A percentile compares a stretch with the other conserved stretches of the same genome.
phyloP scores from a whole-genome alignment of 352 stramenopile genomes.

The Phytophthora ramorum region DNA sequence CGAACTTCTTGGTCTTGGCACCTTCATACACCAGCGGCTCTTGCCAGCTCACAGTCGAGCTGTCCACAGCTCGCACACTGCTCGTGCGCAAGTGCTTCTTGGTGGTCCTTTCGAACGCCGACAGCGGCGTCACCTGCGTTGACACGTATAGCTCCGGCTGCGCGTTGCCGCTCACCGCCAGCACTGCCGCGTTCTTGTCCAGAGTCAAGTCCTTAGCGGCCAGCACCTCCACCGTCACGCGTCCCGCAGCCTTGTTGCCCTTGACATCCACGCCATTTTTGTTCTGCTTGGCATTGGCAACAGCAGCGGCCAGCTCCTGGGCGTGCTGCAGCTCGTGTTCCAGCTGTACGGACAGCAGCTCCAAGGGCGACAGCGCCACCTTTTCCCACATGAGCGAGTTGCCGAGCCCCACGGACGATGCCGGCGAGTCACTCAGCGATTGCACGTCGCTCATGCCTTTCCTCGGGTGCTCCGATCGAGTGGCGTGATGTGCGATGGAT shows the following conservation, averaged over 20 bases:
- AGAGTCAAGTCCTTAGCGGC: constrained; percentile 43
- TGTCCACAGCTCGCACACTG: constrained; percentile 25
- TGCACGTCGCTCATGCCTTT: constrained; percentile 55
- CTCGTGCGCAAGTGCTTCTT: constrained; percentile 74
- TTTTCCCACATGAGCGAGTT: constrained; percentile 84
- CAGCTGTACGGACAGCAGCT: constrained; percentile 74
- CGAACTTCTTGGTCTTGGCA: constrained; percentile 70
- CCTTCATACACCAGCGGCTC: constrained; percentile 67
- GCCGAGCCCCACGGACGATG: constrained; percentile 50
- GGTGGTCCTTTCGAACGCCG: constrained; percentile 69
- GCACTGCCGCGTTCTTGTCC: constrained; percentile 35
- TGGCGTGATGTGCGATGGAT: constrained; percentile 33
- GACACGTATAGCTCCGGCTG: constrained; percentile 63
- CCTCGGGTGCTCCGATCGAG: constrained; percentile 8
- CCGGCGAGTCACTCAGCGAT: constrained; percentile 50
- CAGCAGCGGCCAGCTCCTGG: constrained; percentile 45
- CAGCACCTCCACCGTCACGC: constrained; percentile 61
- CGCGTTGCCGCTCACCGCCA: constrained; percentile 38
- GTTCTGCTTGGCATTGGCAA: constrained; percentile 56
- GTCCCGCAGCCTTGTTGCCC: constrained; percentile 65
- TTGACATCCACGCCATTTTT: constrained; percentile 80
- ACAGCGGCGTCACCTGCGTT: constrained; percentile 62
- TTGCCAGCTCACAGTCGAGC: constrained; percentile 47
- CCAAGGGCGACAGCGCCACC: constrained; percentile 74
- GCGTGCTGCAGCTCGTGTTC: constrained; percentile 73